These are phyloP conservation scores for Pseudocercospora crystallina DNA, from an alignment of 2,329 filamentous ascomycete genomes.

Conservation along the genomic window DNA sequence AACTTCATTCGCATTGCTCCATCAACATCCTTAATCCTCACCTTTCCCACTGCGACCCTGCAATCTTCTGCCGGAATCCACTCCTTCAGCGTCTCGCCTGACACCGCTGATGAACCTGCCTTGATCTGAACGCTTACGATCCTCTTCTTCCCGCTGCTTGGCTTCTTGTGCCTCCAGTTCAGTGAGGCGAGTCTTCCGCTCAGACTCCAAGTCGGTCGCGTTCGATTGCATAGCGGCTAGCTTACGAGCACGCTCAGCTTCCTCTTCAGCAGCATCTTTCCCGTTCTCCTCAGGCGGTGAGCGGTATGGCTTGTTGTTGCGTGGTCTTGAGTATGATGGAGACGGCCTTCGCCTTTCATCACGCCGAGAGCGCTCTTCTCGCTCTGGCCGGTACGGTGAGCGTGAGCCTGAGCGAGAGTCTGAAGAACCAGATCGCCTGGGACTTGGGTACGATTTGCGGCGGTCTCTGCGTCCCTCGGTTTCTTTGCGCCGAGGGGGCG, in stretches of 20 bases:
- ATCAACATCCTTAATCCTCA: conserved; percentile 7
- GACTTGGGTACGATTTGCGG: conserved; percentile 35
- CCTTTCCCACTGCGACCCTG: conserved; percentile 21
- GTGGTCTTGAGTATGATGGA: conserved; percentile 20
- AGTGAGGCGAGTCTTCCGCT: conserved; percentile 66
- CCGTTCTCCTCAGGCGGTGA: conserved; percentile 28
- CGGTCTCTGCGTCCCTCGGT: conserved; percentile 34
- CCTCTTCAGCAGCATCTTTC: conserved; percentile 27
- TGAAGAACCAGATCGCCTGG: conserved; percentile 36
- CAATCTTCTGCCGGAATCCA: conserved; percentile 31
- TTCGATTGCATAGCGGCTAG: conserved; percentile 44
- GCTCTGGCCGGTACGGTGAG: conserved; percentile 30
- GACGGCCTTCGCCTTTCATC: conserved; percentile 21
- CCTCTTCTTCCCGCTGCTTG: conserved; percentile 64
- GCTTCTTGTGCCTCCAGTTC: conserved; percentile 67
- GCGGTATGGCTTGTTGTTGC: conserved; percentile 23
- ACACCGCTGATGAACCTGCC: conserved; percentile 39
- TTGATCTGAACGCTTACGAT: conserved; percentile 43
- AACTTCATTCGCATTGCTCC: too few relatives aligned
- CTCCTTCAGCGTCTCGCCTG: conserved; percentile 33
- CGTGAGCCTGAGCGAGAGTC: conserved; percentile 36
- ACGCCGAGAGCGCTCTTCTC: conserved; percentile 15
- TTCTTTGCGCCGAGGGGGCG: conserved; percentile 39
- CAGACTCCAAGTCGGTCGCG: conserved; percentile 64
- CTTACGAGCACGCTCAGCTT: conserved; percentile 38